A percentile compares a stretch with the other conserved stretches of the same genome.
Conservation (phyloP, 768 basidiomycete genomes). For the Mycena leptocephala region DNA sequence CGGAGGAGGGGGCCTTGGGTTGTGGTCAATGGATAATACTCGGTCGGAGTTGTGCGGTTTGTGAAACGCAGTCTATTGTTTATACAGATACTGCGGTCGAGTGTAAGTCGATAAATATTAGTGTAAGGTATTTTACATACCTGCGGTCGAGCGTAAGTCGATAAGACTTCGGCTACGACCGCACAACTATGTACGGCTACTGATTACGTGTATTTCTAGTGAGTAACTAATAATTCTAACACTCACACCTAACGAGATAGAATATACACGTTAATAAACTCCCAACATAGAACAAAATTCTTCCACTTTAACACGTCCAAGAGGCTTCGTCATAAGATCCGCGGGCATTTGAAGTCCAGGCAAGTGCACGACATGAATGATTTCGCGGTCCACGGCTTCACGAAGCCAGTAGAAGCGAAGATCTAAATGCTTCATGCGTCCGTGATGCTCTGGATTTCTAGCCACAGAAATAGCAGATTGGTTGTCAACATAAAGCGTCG, state of each 20-base stretch:
- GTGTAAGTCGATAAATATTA: neutral
- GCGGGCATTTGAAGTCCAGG: constrained; percentile 41
- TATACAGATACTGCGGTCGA: no score
- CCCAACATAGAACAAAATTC: neutral
- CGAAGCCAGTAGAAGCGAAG: constrained; percentile 45
- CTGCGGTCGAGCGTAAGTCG: no score
- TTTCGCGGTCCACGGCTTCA: neutral
- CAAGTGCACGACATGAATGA: constrained; percentile 33
- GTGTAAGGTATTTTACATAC: neutral
- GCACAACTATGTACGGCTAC: neutral
- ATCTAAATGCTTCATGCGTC: no score
- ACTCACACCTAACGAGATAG: no score
- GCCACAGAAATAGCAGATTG: constrained; percentile 51
- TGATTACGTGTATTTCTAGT: no score
- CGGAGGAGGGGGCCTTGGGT: no score
- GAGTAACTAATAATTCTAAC: neutral
- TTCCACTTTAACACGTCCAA: constrained; percentile 25
- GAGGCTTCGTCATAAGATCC: constrained; percentile 43
- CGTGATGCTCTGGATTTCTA: no score
- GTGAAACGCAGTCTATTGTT: no score
- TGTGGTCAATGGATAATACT: no score
- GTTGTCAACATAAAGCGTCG: constrained; percentile 53
- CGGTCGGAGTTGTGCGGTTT: no score
- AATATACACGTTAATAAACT: no score
- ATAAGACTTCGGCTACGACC: no score